phyloP scores from a whole-genome alignment of 176 grass and related monocot species.

The Luzula sylvatica region DNA sequence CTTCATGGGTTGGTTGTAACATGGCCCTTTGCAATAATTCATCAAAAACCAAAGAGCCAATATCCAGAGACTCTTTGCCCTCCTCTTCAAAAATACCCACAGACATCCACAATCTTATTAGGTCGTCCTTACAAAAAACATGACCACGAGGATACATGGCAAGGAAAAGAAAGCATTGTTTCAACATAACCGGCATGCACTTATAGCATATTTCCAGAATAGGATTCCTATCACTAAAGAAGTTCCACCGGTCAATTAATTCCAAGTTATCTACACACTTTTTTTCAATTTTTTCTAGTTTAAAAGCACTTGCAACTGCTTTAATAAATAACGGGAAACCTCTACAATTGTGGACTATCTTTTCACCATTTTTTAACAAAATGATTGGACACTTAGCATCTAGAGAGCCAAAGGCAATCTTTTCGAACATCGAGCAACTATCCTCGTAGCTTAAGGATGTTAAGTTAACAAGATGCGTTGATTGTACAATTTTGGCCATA shows the following conservation, averaged over 20 bases:
- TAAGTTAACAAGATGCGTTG: too few species aligned
- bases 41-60: not conserved
- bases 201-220: conserved; percentile 23
- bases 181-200: not conserved
- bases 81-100: conserved; percentile 14
- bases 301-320: conserved; percentile 15
- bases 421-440: too few species aligned
- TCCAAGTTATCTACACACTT: not conserved
- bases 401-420: too few species aligned
- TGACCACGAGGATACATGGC: conserved; percentile 10
- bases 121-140: not conserved
- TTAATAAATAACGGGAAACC: conserved; percentile 23
- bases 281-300: not conserved
- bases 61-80: not conserved
- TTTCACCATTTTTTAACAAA: too few species aligned
- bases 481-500: too few species aligned
- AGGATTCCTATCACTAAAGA: too few species aligned
- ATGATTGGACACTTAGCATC: too few species aligned
- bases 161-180: conserved; percentile 15
- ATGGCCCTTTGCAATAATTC: conserved; percentile 3
- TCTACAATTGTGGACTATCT: not conserved
- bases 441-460: too few species aligned
- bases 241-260: conserved; percentile 25
- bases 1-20: too few species aligned
- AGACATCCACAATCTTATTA: conserved; percentile 19